Conservation (phyloP, 2,329 filamentous ascomycete genomes). For the Colletotrichum kahawae region DNA sequence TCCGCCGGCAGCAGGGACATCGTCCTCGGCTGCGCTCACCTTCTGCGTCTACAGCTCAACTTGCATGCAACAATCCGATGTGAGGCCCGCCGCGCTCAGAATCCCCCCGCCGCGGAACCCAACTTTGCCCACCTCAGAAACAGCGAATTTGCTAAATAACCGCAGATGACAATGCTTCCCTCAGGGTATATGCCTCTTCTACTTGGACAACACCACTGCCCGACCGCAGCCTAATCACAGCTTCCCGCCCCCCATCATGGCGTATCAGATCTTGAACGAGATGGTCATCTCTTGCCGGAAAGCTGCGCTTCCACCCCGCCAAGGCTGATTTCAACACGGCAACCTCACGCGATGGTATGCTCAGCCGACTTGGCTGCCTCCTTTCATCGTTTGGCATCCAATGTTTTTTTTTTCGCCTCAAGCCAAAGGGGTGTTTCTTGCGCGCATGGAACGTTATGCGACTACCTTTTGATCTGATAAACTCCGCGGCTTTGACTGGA, state of each 20-base stretch:
- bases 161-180: not conserved
- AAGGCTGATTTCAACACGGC: not conserved
- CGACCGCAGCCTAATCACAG: not conserved
- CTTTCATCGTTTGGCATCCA: not conserved
- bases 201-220: not conserved
- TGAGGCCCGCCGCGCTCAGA: not conserved
- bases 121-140: not conserved
- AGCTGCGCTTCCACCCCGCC: not conserved
- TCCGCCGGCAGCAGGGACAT: not conserved
- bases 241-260: not conserved
- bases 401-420: not conserved
- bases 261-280: not conserved
- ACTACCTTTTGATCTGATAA: not conserved
- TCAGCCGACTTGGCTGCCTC: not conserved
- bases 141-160: not conserved
- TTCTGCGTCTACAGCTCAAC: not conserved
- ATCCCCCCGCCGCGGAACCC: not conserved
- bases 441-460: not conserved
- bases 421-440: not conserved
- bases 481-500: not conserved
- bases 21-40: conserved; percentile 1
- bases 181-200: not conserved
- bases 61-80: not conserved
- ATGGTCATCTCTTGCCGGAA: conserved; percentile 10
- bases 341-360: not conserved